phyloP scores from a whole-genome alignment of 768 basidiomycete species.

The Lactifluus pinguis region DNA sequence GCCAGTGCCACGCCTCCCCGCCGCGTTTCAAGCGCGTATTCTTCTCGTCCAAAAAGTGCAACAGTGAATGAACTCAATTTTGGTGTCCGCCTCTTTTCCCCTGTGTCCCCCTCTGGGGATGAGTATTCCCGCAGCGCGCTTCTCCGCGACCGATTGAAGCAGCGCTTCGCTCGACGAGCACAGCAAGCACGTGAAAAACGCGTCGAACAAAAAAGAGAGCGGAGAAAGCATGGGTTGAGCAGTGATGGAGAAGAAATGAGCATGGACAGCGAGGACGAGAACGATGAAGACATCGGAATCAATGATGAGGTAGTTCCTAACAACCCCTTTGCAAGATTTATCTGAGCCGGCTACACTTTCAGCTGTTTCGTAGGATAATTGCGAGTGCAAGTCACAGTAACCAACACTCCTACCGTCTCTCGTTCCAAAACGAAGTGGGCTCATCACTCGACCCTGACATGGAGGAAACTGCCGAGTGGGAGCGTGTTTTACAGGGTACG shows the following conservation, averaged over 20 bases:
- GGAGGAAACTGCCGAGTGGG: slow-evolving; percentile 57
- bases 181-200: slow-evolving; percentile 16
- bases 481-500: slow-evolving; percentile 42
- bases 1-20: slow-evolving; percentile 3
- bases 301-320: slow-evolving; percentile 23
- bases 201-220: slow-evolving; percentile 2
- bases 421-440: slow-evolving; percentile 60
- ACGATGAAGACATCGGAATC: slow-evolving; percentile 13
- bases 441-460: slow-evolving; percentile 70
- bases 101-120: background rate
- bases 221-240: slow-evolving; percentile 14
- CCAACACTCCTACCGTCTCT: slow-evolving; percentile 48
- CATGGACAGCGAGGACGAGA: slow-evolving; percentile 16
- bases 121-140: slow-evolving; percentile 16
- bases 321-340: background rate
- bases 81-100: background rate
- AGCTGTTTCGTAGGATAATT: slow-evolving; percentile 65
- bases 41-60: background rate
- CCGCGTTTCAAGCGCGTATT: slow-evolving; percentile 12
- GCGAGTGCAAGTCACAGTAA: slow-evolving; percentile 41
- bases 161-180: slow-evolving; percentile 21
- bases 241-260: slow-evolving; percentile 22
- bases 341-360: background rate
- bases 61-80: background rate
- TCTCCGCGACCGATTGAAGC: slow-evolving; percentile 22